These are phyloP conservation scores for Pyrus betulifolia DNA, from an alignment of 306 rosid genomes.

Conservation along the genomic window DNA sequence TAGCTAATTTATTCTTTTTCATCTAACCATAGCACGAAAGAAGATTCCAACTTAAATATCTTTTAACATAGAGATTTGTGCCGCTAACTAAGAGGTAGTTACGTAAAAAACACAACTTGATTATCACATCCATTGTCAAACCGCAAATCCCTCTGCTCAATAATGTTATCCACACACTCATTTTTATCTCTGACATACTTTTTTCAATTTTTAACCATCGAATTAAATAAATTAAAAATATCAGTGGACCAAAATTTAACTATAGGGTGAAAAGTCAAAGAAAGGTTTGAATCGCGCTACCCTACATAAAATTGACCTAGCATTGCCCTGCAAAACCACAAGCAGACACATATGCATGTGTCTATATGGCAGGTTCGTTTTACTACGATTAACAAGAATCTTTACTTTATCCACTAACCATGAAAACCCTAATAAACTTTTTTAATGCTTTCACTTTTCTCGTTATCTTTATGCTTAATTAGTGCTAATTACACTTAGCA, in stretches of 20 bases:
- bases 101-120: background rate
- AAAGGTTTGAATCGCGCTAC: no score
- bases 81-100: background rate
- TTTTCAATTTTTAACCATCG: accelerated
- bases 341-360: no score
- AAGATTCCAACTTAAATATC: no score
- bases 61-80: background rate
- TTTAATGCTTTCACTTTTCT: background rate
- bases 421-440: background rate
- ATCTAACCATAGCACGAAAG: background rate
- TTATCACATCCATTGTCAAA: background rate
- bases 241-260: no score
- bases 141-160: no score
- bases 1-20: background rate
- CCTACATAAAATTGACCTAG: no score
- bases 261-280: no score
- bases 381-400: background rate
- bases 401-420: background rate
- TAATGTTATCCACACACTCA: no score
- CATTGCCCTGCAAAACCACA: no score
- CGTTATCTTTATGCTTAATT: background rate
- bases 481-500: background rate
- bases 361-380: no score
- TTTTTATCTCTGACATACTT: no score
- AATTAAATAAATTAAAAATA: no score